Percentiles rank a stretch among this genome's conserved stretches.
Conservation (phyloP, 352 stramenopile genomes). For the Plasmopara viticola region DNA sequence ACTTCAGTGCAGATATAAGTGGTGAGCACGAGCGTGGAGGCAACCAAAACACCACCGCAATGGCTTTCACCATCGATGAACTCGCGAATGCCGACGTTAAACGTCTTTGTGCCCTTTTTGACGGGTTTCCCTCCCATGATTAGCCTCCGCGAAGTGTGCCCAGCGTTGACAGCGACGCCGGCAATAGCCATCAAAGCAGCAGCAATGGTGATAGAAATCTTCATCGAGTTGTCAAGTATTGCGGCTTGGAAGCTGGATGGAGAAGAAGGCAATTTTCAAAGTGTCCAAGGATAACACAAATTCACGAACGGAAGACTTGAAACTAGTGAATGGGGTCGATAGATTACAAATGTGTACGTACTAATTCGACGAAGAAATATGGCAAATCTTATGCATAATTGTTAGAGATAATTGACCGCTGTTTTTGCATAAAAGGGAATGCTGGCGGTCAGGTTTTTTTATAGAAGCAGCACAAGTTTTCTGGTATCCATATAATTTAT, state of each 20-base stretch:
- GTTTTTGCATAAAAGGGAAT: too few species aligned
- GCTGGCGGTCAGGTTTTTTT: too few species aligned
- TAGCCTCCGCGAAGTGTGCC: neutral
- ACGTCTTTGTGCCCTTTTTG: slow-evolving; percentile 23
- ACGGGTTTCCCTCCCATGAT: neutral
- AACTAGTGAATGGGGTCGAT: too few species aligned
- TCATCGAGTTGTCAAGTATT: neutral
- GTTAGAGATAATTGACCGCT: too few species aligned
- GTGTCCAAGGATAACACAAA: neutral
- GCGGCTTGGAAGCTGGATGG: neutral
- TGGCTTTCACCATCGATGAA: slow-evolving; percentile 8
- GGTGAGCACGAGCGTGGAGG: neutral
- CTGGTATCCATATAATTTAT: too few species aligned
- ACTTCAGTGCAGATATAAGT: neutral
- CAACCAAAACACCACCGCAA: slow-evolving; percentile 13
- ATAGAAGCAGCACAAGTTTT: too few species aligned
- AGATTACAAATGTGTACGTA: too few species aligned
- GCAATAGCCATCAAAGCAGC: neutral
- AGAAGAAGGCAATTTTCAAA: neutral
- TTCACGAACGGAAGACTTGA: too few species aligned
- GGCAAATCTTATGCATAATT: too few species aligned
- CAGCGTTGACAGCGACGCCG: neutral
- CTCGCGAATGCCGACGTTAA: slow-evolving; percentile 17
- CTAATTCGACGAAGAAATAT: too few species aligned
- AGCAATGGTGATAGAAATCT: neutral